Evolutionary conservation across 2,329 filamentous ascomycete genomes (phyloP).

Genomic region (Nectriaceae sp.): DNA sequence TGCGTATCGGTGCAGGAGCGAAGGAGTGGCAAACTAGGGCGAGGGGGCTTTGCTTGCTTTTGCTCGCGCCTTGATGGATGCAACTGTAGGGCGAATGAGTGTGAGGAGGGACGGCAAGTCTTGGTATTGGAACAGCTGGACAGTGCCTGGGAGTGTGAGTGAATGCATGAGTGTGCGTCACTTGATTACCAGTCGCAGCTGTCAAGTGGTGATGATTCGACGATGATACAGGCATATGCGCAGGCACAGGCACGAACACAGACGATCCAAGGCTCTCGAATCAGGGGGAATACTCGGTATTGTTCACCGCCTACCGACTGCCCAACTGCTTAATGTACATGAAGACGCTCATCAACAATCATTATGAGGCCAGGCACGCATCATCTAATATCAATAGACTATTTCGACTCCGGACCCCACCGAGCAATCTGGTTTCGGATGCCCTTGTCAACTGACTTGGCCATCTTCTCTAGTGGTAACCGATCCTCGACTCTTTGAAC

Average conservation of each 20-base stretch:
- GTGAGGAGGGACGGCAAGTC: not conserved
- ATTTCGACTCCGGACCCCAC: conserved; percentile 32
- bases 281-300: not conserved
- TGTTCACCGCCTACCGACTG: not conserved
- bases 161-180: not conserved
- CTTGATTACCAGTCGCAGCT: not conserved
- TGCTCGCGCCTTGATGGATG: no score
- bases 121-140: not conserved
- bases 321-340: not conserved
- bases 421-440: conserved; percentile 50
- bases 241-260: no score
- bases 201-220: not conserved
- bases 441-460: conserved; percentile 48
- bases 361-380: not conserved
- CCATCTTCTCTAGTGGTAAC: conserved; percentile 53
- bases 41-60: no score
- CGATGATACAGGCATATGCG: not conserved
- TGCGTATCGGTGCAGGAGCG: no score
- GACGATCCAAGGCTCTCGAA: no score
- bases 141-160: not conserved
- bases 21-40: no score
- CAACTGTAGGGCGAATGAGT: no score
- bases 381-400: not conserved
- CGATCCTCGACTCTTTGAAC: conserved; percentile 48
- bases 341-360: not conserved